Evolutionary conservation across 2,329 filamentous ascomycete genomes (phyloP), one percentile per base, ranked within the genome.

Genomic region (Ophiocordyceps camponoti-floridani): DNA sequence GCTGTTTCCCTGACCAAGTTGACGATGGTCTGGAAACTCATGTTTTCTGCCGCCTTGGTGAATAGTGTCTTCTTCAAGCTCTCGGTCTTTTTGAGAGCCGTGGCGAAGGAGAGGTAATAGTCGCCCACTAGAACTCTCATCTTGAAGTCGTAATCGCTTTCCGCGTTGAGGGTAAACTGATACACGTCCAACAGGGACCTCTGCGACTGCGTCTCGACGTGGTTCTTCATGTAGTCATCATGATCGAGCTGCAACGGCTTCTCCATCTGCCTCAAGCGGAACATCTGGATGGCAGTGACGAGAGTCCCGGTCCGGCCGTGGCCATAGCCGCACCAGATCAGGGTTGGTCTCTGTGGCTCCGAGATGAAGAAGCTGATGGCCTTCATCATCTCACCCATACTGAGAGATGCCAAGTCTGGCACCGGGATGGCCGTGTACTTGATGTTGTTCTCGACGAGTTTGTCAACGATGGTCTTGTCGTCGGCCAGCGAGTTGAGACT

Each of bases 261-360:
- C 14, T 40, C 31, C 23, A 23, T 23, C 23, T 23, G 23, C 5
- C 42, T 14, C 23, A 43, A 12, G 7, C 23, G 13, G 10, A 19
- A 45, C 43, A 47, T 46, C 16, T 47, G 46, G 4, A 47, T 42
- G 3, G 41, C 44, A n/a, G 35, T 38, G 4, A 47, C 23, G 26
- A 47, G 31, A 0, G 42, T 42, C 2, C 46, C 46, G 16, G 46
- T 47, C 11, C 46, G 41, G 11, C 46, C 46, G 18, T 44, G 41
- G 1, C 40, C 40, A 8, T n/a, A 42, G 2, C 40, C 40, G 10
- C 40, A 42, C 40, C 40, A 42, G 9, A 14, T 43, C 44, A 40
- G 27, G 42, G 42, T 44, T 37, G 40, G 44, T 4, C 41, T 35
- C 5, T 2, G 4, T n/a, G 31, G 41, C 19, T 33, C 9, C 1